Evolutionary conservation across 2,329 filamentous ascomycete genomes (phyloP), one percentile per base, ranked within the genome.

Genomic region (Aspergillus proliferans): DNA sequence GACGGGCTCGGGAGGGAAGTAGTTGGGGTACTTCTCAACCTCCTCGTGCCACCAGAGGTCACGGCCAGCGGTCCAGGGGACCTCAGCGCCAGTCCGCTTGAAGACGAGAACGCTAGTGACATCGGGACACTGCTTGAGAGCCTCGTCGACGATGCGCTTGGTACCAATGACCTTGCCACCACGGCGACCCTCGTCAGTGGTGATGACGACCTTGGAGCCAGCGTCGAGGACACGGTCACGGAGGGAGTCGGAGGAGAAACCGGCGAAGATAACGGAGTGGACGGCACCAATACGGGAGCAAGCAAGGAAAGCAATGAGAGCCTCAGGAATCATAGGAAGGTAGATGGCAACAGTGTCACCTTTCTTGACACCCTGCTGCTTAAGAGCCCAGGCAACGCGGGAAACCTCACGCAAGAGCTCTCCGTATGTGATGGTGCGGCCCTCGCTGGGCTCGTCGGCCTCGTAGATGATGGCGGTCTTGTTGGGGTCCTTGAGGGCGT

Each of bases 31-130:
- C 77, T 96, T 97, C 70, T 94, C 88, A 48, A 92, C 85, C 80
- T 97, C 92, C 76, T 97, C 93, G 72, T 97, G 90, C 93, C 93
- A 98, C 93, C 93, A 98, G 66, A 83, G 80, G 72, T 98, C 93
- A 64, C 93, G 85, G 57, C 89, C 90, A 58, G 82, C 73, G 46
- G 89, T 95, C 87, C 87, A 92, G 56, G 92, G 91, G 18, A 97
- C 85, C 47, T 96, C 90, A 44, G 90, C 85, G 46, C 92, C 92
- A 34, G 93, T 98, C 62, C 93, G 87, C 81, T 95, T 92, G 80
- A 85, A 97, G 49, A 98, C 93, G 36, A 98, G 79, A 60, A 88
- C 88, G 71, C 87, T 83, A 39, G 78, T 82, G 57, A 98, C 87
- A 60, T 88, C 85, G 15, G 92, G 92, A 73, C 92, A 97, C 73